phyloP scores from a whole-genome alignment of 345 rosid species.

The Sisymbrium irio region DNA sequence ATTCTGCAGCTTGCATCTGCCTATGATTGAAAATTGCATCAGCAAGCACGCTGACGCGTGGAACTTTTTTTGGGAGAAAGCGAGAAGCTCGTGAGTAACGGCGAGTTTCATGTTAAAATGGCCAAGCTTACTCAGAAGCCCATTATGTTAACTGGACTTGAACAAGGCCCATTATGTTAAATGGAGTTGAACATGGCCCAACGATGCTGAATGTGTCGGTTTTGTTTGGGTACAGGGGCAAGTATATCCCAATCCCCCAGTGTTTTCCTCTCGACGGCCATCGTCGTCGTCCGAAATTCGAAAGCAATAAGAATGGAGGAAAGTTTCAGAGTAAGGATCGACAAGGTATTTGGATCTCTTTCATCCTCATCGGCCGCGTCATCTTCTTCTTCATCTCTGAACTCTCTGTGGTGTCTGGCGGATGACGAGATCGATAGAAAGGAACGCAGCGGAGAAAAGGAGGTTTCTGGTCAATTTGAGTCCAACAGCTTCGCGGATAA shows the following conservation, averaged over 20 bases:
- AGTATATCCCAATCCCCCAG: background rate
- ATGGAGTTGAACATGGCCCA: background rate
- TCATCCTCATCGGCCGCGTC: conserved; percentile 38
- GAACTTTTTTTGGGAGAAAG: background rate
- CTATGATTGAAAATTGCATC: background rate
- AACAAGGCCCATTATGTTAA: background rate
- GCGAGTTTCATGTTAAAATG: background rate
- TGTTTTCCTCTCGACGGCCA: background rate
- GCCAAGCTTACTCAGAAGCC: background rate
- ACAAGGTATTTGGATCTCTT: conserved; percentile 68
- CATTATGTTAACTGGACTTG: background rate
- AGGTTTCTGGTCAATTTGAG: conserved; percentile 12
- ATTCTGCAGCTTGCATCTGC: conserved; percentile 14
- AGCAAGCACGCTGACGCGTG: conserved; percentile 30
- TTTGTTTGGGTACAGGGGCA: conserved; percentile 33
- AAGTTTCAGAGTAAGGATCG: conserved; percentile 67
- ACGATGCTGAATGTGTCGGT: conserved; percentile 6
- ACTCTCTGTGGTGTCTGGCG: conserved; percentile 61
- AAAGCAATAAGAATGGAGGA: conserved; percentile 51
- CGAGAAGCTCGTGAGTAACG: conserved; percentile 7
- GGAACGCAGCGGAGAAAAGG: conserved; percentile 44
- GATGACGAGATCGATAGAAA: conserved; percentile 60
- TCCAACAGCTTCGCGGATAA: conserved; percentile 13
- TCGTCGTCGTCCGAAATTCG: background rate
- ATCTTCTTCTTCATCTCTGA: conserved; percentile 21